Conservation (phyloP, 179 eudicot genomes). For the Corrigiola litoralis region DNA sequence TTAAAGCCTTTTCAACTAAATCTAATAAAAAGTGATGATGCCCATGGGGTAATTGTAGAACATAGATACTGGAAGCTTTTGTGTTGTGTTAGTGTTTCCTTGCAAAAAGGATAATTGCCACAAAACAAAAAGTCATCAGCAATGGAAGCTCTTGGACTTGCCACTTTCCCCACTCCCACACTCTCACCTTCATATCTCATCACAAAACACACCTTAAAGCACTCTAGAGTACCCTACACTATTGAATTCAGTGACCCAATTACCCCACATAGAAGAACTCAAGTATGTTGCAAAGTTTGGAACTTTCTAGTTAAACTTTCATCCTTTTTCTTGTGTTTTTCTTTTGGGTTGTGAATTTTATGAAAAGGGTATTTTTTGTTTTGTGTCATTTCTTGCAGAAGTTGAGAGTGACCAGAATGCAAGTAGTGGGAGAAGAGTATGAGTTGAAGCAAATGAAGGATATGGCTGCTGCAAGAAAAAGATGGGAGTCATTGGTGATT, state of each 20-base stretch:
- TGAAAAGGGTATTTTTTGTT: conserved; percentile 8
- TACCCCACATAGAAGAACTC: conserved; percentile 18
- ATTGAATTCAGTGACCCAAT: conserved; percentile 18
- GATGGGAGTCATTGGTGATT: conserved; percentile 94
- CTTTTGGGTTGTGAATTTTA: not conserved
- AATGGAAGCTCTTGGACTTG: conserved; percentile 51
- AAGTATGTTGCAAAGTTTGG: conserved; percentile 20
- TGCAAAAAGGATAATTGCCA: not conserved
- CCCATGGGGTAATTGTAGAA: too few species aligned
- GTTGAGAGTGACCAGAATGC: conserved; percentile 43
- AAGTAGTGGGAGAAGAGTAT: conserved; percentile 71
- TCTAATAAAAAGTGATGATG: too few species aligned
- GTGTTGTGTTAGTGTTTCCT: too few species aligned
- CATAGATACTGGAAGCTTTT: too few species aligned
- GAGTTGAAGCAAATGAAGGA: conserved; percentile 89
- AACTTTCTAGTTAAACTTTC: not conserved
- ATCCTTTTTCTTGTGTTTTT: not conserved
- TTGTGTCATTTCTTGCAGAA: conserved; percentile 23
- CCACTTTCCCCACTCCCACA: conserved; percentile 27
- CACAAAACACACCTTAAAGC: conserved; percentile 4
- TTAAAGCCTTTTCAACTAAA: too few species aligned
- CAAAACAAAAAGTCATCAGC: not conserved
- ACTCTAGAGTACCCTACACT: conserved; percentile 8
- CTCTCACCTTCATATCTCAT: conserved; percentile 12
- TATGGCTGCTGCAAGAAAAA: conserved; percentile 95